Conservation (phyloP, 495 filamentous ascomycete genomes). For the Penicillium ochrochloron region DNA sequence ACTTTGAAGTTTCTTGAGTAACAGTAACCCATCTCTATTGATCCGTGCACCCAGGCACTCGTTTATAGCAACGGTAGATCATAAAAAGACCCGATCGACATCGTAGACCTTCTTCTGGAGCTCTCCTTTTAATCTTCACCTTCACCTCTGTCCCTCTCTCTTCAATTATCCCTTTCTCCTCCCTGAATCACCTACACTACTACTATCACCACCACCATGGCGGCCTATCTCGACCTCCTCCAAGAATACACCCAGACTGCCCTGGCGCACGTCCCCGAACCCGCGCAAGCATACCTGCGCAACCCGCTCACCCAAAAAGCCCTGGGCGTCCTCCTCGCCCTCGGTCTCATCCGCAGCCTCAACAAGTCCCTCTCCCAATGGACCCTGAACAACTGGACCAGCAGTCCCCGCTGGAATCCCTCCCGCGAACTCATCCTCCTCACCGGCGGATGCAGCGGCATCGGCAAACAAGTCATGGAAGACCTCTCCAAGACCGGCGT, state of each 20-base stretch:
- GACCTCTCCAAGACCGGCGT: slow-evolving; percentile 51
- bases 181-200: not conserved
- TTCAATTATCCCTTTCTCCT: not conserved
- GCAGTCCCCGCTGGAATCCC: slow-evolving; percentile 45
- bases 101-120: not conserved
- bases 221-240: slow-evolving; percentile 30
- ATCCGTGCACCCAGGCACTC: slow-evolving; percentile 1
- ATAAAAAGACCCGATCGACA: slow-evolving; percentile 9
- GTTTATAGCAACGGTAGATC: not conserved
- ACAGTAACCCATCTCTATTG: not conserved
- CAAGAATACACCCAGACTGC: slow-evolving; percentile 38
- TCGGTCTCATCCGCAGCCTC: slow-evolving; percentile 45
- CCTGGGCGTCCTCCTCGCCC: slow-evolving; percentile 32
- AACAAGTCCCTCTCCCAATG: slow-evolving; percentile 48
- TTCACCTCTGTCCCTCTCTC: not conserved
- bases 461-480: slow-evolving; percentile 56
- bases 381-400: slow-evolving; percentile 55
- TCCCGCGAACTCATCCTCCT: slow-evolving; percentile 59
- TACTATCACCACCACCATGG: slow-evolving; percentile 22
- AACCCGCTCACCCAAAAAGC: slow-evolving; percentile 40
- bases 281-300: slow-evolving; percentile 31
- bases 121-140: not conserved
- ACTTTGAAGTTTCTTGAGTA: not conserved
- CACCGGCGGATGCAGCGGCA: slow-evolving; percentile 62
- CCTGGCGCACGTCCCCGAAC: slow-evolving; percentile 35